Conservation (phyloP, 1,284 basidiomycete genomes). For the Exobasidium rhododendri region DNA sequence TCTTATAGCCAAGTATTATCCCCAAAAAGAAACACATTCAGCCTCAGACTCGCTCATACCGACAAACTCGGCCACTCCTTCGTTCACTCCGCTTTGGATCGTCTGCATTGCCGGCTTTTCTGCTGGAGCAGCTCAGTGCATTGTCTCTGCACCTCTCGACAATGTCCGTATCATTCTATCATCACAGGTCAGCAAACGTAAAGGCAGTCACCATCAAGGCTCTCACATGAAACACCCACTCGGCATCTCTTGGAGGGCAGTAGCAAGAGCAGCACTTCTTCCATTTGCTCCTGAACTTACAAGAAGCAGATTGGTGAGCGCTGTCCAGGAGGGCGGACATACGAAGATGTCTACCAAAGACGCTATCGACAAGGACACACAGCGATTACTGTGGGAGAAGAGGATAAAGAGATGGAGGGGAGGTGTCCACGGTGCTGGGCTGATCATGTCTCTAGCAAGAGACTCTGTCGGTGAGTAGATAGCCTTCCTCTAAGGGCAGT, state of each 20-base stretch:
- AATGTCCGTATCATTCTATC: constrained; percentile 55
- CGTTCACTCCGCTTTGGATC: constrained; percentile 43
- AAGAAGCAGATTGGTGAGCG: constrained; percentile 29
- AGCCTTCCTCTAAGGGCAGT: no score
- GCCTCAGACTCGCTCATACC: neutral
- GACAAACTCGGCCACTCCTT: neutral
- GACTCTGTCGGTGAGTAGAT: constrained; percentile 46
- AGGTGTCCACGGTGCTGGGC: constrained; percentile 48
- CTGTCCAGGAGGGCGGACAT: constrained; percentile 29
- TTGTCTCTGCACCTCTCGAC: constrained; percentile 56
- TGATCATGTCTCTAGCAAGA: constrained; percentile 51
- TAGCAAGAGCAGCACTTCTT: constrained; percentile 46
- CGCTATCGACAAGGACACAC: constrained; percentile 21
- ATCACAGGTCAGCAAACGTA: constrained; percentile 7
- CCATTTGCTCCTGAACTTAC: constrained; percentile 44
- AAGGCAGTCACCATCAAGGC: neutral
- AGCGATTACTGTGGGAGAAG: constrained; percentile 45
- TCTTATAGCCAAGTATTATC: constrained; percentile 20
- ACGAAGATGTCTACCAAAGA: constrained; percentile 5
- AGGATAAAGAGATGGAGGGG: constrained; percentile 39
- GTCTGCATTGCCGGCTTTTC: constrained; percentile 49
- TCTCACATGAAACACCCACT: neutral
- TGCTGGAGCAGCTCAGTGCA: constrained; percentile 56
- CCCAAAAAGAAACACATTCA: neutral
- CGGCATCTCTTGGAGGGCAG: constrained; percentile 43